Evolutionary conservation across 768 basidiomycete species (phyloP).

Genomic region (Serpula lacrymans): DNA sequence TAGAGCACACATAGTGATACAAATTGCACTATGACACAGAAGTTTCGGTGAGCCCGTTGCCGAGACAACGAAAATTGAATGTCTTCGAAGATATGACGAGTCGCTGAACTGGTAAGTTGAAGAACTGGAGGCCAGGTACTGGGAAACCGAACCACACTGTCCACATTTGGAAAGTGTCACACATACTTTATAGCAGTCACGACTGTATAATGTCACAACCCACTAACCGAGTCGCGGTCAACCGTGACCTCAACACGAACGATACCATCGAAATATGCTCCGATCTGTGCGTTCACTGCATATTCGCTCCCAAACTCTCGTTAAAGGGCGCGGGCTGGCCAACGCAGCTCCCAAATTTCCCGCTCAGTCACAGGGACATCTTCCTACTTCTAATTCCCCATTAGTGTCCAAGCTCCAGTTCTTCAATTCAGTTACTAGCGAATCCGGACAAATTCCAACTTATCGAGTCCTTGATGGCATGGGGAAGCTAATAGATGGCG

Average conservation of each 20-base stretch:
- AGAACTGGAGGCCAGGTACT: too few relatives aligned
- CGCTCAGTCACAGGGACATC: conserved; percentile 24
- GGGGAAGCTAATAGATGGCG: conserved; percentile 71
- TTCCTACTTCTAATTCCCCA: conserved; percentile 51
- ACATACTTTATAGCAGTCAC: too few relatives aligned
- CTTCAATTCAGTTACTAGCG: conserved; percentile 72
- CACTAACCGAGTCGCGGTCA: too few relatives aligned
- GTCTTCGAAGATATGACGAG: too few relatives aligned
- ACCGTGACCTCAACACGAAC: not conserved
- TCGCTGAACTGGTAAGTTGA: too few relatives aligned
- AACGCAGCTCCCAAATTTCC: conserved; percentile 13
- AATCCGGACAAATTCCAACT: conserved; percentile 70
- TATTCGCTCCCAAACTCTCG: not conserved
- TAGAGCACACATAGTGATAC: too few relatives aligned
- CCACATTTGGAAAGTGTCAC: too few relatives aligned
- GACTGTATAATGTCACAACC: too few relatives aligned
- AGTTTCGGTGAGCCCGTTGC: too few relatives aligned
- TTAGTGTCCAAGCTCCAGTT: conserved; percentile 70
- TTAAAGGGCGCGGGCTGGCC: conserved; percentile 12
- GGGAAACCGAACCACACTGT: too few relatives aligned
- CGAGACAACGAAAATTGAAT: too few relatives aligned
- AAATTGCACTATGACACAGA: too few relatives aligned
- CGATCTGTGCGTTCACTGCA: conserved; percentile 3
- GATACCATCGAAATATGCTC: conserved; percentile 17
- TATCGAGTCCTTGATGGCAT: conserved; percentile 82